Evolutionary conservation across 768 basidiomycete genomes (phyloP), one percentile per base, ranked within the genome.

Genomic region (Lactarius psammicola): DNA sequence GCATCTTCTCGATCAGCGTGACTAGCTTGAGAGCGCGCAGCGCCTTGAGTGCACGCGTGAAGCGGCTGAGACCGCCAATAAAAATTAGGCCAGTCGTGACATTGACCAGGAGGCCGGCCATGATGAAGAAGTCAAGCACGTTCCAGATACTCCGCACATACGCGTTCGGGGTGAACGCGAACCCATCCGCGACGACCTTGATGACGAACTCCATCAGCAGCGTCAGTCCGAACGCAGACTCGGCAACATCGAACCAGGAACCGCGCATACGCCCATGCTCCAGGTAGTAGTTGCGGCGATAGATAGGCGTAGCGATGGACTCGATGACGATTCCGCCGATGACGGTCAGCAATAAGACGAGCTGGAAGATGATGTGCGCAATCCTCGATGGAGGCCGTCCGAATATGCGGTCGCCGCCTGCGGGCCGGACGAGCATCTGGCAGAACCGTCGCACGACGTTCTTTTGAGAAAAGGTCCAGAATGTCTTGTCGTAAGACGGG

Each of bases 131-230:
- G 76, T 98, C 96, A 64, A 98, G 78, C 71, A 89, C 75, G 74
- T 98, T 98, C 94, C 95, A 98, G 9, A 95, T 87, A 67, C 90
- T 92, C 31, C 88, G 87, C 33, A 97, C 75, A 73, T 98, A 98
- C 0, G 94, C 94, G 71, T 95, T 95, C 0, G 94, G 94, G 0
- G 91, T 88, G 77, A 95, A 94, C 17, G 90, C 72, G 75, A 96
- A 90, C 0, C 96, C 96, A 72, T 98, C 96, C 1, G 96, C 96
- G 56, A 94, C 78, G 74, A 95, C 77, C 77, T 98, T 98, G 85
- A 97, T 86, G 68, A 89, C 60, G 71, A 95, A 94, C 73, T 98
- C 96, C 63, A 87, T 69, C 53, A 95, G 77, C 26, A 96, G 85
- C 5, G 81, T 77, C 68, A 88, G 76, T 0, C 88, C 89, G 64